Base-by-base conservation (phyloP, 2,329 filamentous ascomycete species). In the Teratosphaeria epicoccoides region DNA sequence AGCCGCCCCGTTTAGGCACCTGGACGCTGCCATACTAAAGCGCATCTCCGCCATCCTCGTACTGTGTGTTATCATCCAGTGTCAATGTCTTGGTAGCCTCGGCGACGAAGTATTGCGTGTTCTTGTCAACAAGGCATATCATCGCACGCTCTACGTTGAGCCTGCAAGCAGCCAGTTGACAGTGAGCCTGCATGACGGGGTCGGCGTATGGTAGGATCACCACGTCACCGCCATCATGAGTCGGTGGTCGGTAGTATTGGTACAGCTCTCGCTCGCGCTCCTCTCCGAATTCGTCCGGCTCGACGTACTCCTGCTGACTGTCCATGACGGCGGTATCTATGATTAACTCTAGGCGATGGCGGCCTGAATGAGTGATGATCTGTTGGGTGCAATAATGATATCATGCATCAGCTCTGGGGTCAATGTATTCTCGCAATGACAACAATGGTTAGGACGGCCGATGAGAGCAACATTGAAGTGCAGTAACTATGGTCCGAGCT, bases 1-100 rank as follows among this genome's bases (percentile, higher is more conserved):
- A 80, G 25, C 76, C 73, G 47, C 84, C 77, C 1, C 80, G 81
- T 0, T 83, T 81, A 20, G 75, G 76, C n/a, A 76, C 75, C 52
- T 77, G 77, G 58, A 79, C 79, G 51, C 53, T 58, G 49, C 66
- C 63, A 23, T 55, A 71, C 54, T 58, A 71, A 63, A 69, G 54
- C 47, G 63, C 49, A 57, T 65, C 52, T 63, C 64, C 47, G 53
- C 62, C 45, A 53, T 63, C 46, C 47, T 59, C 60, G 20, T 48
- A 61, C 7, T 52, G 43, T 11, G 51, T 49, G 20, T 44, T 49
- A 25, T 62, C 52, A 29, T 57, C 52, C 2, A 75, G 61, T 20
- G 73, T 70, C 7, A 77, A 51, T 2, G 70, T 72, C 50, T 69
- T 72, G 2, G 76, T 79, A 10, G 73, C 72, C 58, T 78, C 76